phyloP scores from a whole-genome alignment of 2,329 filamentous ascomycete species.

The Sporothrix euskadiensis region DNA sequence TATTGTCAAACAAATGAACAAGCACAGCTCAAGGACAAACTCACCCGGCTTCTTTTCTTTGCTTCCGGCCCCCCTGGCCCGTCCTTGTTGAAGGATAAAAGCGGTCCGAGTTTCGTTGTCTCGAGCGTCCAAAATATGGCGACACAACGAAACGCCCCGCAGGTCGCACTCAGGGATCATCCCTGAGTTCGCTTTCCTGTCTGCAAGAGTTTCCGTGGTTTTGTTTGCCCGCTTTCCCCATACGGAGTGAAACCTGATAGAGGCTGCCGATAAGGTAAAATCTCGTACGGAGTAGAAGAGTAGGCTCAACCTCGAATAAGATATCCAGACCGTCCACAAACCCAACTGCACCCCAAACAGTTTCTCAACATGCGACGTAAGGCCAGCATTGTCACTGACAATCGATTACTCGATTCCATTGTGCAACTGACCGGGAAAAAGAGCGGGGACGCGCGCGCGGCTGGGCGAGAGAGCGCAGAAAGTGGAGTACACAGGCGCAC shows the following conservation, averaged over 20 bases:
- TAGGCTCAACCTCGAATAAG: not conserved
- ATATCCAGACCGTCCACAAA: not conserved
- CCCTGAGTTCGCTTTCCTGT: not conserved
- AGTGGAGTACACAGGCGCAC: not conserved
- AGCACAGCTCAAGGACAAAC: not conserved
- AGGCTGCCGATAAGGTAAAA: not conserved
- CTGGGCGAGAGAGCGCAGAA: not conserved
- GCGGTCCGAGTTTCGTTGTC: not conserved
- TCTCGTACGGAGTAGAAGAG: no score
- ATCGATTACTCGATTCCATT: slow-evolving; percentile 28
- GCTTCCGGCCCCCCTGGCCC: not conserved
- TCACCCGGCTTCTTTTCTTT: slow-evolving; percentile 3
- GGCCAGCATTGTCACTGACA: not conserved
- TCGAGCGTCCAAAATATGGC: not conserved
- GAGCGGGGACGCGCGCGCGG: slow-evolving; percentile 1
- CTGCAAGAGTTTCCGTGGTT: not conserved
- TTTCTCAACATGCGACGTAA: slow-evolving; percentile 20
- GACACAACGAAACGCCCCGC: not conserved
- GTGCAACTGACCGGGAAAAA: slow-evolving; percentile 19
- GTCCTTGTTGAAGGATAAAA: not conserved
- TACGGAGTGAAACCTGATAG: slow-evolving; percentile 1
- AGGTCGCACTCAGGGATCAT: not conserved
- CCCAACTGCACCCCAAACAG: not conserved
- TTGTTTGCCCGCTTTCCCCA: not conserved
- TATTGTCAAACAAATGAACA: not conserved